Evolutionary conservation across 192 early-diverging fungal species (phyloP).

Genomic region (Martensiomyces pterosporus): DNA sequence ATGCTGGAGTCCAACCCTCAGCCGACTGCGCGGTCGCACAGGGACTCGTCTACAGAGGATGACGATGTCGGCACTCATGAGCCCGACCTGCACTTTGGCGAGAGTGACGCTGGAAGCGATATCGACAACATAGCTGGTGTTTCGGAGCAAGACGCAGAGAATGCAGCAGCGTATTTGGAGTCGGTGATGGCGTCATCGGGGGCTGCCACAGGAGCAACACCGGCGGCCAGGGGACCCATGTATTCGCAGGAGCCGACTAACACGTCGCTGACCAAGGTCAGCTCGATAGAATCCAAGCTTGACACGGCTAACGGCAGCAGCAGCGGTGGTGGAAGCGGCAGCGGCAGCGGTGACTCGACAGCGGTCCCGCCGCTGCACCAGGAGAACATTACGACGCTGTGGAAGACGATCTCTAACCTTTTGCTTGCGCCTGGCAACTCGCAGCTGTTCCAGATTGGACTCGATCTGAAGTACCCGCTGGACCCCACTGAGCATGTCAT

Average conservation of each 20-base stretch:
- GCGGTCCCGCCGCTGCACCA: slow-evolving; percentile 13
- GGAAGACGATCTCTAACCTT: slow-evolving; percentile 43
- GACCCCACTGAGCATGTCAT: slow-evolving; percentile 82
- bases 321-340: no score
- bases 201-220: slow-evolving; percentile 1
- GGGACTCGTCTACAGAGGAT: slow-evolving; percentile 34
- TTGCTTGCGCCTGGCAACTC: slow-evolving; percentile 31
- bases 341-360: slow-evolving; percentile 17
- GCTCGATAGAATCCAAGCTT: slow-evolving; percentile 22
- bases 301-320: slow-evolving; percentile 4
- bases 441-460: slow-evolving; percentile 44
- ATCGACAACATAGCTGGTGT: slow-evolving; percentile 13
- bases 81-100: slow-evolving; percentile 47
- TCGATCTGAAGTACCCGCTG: slow-evolving; percentile 46
- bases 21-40: slow-evolving; percentile 12
- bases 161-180: slow-evolving; percentile 15
- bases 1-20: slow-evolving; percentile 27
- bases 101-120: slow-evolving; percentile 42
- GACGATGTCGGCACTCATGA: slow-evolving; percentile 35
- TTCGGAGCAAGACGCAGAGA: slow-evolving; percentile 17
- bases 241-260: background rate
- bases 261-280: slow-evolving; percentile 19
- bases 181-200: slow-evolving; percentile 10
- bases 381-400: slow-evolving; percentile 33
- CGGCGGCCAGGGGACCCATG: background rate